Percentiles rank a stretch among this genome's conserved stretches.
Evolutionary conservation across 371 early-diverging fungal genomes (phyloP).

Genomic region (Rhizomucor pusillus): DNA sequence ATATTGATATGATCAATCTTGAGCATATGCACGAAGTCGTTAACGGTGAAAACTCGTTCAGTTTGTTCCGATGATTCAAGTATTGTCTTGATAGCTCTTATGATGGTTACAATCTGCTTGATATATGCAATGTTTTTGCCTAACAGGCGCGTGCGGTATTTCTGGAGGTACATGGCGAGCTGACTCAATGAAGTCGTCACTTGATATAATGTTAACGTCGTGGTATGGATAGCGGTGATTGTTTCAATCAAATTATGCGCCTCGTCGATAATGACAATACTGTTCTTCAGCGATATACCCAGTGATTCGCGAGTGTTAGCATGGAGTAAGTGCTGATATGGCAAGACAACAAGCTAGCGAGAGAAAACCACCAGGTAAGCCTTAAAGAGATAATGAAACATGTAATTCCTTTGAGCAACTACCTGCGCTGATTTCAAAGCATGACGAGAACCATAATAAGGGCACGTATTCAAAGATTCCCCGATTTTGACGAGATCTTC

Average conservation of each 20-base stretch:
- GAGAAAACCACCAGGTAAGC: neutral
- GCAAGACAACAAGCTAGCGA: constrained; percentile 70
- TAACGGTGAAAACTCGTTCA: constrained; percentile 51
- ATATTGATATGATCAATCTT: constrained; percentile 85
- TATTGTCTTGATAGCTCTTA: constrained; percentile 34
- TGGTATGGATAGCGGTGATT: constrained; percentile 60
- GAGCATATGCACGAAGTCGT: constrained; percentile 69
- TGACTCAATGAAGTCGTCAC: constrained; percentile 51
- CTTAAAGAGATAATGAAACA: neutral
- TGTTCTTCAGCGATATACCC: constrained; percentile 69
- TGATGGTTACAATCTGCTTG: constrained; percentile 57
- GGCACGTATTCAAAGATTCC: constrained; percentile 63
- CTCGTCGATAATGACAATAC: constrained; percentile 86
- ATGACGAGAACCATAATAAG: constrained; percentile 88
- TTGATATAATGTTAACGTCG: constrained; percentile 43
- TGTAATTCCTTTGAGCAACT: neutral
- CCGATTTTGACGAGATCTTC: constrained; percentile 82
- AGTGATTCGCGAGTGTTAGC: constrained; percentile 72
- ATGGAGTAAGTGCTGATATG: constrained; percentile 84
- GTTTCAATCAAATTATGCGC: constrained; percentile 88
- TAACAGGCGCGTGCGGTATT: constrained; percentile 67
- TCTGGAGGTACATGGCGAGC: constrained; percentile 64
- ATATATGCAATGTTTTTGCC: constrained; percentile 80
- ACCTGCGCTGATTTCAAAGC: constrained; percentile 61
- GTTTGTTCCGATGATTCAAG: constrained; percentile 21